Evolutionary conservation across 129 eudicot species (phyloP).

Genomic region (Glebionis coronaria): DNA sequence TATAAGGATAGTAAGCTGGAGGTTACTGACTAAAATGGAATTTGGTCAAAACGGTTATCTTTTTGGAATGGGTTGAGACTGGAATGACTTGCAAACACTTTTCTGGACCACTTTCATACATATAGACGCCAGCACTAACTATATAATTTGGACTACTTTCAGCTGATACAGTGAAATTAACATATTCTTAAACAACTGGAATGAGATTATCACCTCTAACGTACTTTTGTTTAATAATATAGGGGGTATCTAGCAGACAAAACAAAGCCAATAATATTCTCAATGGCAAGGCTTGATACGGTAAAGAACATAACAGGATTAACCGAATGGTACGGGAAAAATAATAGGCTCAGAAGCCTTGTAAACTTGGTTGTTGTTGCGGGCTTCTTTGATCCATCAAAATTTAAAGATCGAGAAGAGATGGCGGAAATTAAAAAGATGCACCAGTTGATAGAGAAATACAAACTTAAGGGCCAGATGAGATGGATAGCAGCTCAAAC

Average conservation of each 20-base stretch:
- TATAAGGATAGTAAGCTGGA: not conserved
- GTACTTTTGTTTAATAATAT: constrained; percentile 21
- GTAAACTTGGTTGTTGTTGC: constrained; percentile 89
- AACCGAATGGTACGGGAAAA: constrained; percentile 80
- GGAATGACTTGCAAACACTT: not conserved
- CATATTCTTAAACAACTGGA: not conserved
- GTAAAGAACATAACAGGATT: constrained; percentile 86
- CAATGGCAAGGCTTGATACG: constrained; percentile 89
- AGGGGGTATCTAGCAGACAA: constrained; percentile 71
- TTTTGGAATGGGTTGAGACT: not conserved
- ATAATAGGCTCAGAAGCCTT: constrained; percentile 54
- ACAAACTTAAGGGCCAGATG: constrained; percentile 72
- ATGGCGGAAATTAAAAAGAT: constrained; percentile 79
- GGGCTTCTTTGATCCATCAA: constrained; percentile 78
- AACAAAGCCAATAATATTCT: constrained; percentile 82
- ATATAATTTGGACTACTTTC: too few species aligned
- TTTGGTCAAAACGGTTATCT: not conserved
- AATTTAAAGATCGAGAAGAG: constrained; percentile 87
- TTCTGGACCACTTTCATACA: too few species aligned
- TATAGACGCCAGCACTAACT: too few species aligned
- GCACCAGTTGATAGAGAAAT: constrained; percentile 62
- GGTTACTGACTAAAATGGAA: not conserved
- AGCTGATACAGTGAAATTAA: not conserved
- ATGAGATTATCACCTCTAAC: not conserved
- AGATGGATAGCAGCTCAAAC: constrained; percentile 96